Evolutionary conservation across 1,284 basidiomycete genomes (phyloP), one percentile per base, ranked within the genome.

Genomic region (Moesziomyces parantarcticus): DNA sequence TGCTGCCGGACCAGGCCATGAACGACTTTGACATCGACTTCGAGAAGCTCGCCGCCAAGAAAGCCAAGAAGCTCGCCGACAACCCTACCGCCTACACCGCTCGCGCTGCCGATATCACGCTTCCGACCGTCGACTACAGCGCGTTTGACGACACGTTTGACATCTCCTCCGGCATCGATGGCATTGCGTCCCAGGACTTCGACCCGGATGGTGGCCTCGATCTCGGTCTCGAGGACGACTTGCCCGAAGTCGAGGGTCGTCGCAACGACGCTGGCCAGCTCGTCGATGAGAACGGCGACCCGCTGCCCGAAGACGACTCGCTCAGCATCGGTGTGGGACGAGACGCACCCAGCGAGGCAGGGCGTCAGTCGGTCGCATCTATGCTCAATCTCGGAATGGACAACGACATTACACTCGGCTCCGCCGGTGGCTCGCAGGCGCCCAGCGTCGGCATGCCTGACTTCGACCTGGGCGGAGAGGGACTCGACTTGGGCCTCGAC

Each of bases 11-110:
- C 78, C 76, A 77, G 39, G 64, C 66, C 11, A 67, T 79, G 47
- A 71, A 75, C 53, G 73, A 74, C 42, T 82, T 72, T 61, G 77
- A 76, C 51, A 56, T 69, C 26, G 67, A 65, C 39, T 79, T 81
- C 46, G 92, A 93, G 10, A 89, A 90, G 56, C 87, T 89, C 46
- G 91, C 91, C 7, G 92, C 94, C 68, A 94, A 62, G 39, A 69
- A 64, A 40, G 57, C 58, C 16, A 69, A 65, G 48, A 68, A 64
- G 47, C 49, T 56, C 42, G 40, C 63, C 20, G 72, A 67, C 48
- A 60, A 57, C 34, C 63, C 54, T 5, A 64, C 58, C 14, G 64
- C 67, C 4, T 76, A 82, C 59, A 74, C 76, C 29, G 93, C 92
- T 6, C 89, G 91, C 51, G 87, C 89, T 49, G 90, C 91, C 14